Percentiles rank a stretch among this genome's conserved stretches.
phyloP scores from a whole-genome alignment of 1,284 basidiomycete genomes.

The Trametes pubescens region DNA sequence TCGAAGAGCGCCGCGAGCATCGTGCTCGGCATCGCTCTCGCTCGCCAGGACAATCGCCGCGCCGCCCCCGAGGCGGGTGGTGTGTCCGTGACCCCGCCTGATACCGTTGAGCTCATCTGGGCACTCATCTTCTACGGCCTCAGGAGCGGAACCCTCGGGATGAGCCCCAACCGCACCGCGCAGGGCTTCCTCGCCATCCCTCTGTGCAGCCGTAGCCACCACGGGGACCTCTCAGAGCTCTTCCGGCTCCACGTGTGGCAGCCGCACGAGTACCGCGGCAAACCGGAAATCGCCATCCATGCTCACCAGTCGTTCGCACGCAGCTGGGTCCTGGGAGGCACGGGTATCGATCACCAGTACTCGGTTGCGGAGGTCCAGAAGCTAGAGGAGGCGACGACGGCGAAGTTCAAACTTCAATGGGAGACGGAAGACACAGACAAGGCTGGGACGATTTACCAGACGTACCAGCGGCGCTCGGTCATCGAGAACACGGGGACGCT shows the following conservation, averaged over 20 bases:
- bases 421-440: not conserved
- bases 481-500: not conserved
- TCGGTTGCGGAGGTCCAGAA: not conserved
- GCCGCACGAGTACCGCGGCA: conserved; percentile 1
- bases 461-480: not conserved
- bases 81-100: not conserved
- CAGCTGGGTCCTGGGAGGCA: conserved; percentile 11
- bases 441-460: not conserved
- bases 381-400: not conserved
- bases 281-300: not conserved
- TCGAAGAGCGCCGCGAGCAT: not conserved
- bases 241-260: conserved; percentile 11
- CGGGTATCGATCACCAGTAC: conserved; percentile 1
- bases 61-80: not conserved
- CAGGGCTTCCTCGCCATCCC: conserved; percentile 8
- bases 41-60: not conserved
- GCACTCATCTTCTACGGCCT: not conserved
- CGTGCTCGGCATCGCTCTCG: conserved; percentile 4
- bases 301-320: conserved; percentile 9
- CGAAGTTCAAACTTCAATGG: not conserved
- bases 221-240: not conserved
- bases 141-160: not conserved
- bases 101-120: conserved; percentile 2
- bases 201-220: not conserved
- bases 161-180: not conserved